Evolutionary conservation across 1,284 basidiomycete species (phyloP), one percentile per base, ranked within the genome.

Genomic region (Takashimella tepidaria): DNA sequence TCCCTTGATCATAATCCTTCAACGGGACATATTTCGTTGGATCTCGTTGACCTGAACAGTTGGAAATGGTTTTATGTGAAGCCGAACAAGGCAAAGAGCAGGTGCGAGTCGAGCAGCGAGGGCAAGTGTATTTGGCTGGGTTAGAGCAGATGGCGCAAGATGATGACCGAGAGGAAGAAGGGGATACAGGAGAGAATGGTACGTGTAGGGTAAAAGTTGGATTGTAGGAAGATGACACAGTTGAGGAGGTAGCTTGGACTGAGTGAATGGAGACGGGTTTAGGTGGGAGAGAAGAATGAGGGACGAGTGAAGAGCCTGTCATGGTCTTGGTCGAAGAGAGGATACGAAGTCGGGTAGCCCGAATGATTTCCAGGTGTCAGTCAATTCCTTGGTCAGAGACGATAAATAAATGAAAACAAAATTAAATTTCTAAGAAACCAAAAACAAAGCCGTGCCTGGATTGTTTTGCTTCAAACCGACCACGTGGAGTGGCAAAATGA

Each of bases 1-100:
- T 80, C 11, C 88, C 87, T 79, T 87, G 89, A 2, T 82, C 81
- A 65, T 90, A 92, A 58, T 83, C 68, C 56, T 87, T 89, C 82
- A 91, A 84, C 3, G 85, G 82, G 13, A 92, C 83, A 66, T 84
- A 90, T 2, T 80, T 80, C 0, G 79, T 83, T 61, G 84, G 85
- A 75, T 92, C 81, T 49, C 89, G 83, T 60, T 83, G 75, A 5
- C 89, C 90, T 0, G 81, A 80, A 70, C 89, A 92, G 13, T 78
- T 79, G n/a, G 79, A 80, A 4, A 68, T 57, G 3, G 75, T 58
- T 70, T 92, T 92, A 77, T 92, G 89, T 11, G 76, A 64, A n/a
- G 76, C 78, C 3, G 86, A 85, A 67, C 89, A 92, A 1, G 79
- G 62, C 2, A 85, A 74, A 1, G 88, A 91, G 72, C 89, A 92